Conservation (phyloP, 2,329 filamentous ascomycete genomes). For the Fusarium tuaranense region DNA sequence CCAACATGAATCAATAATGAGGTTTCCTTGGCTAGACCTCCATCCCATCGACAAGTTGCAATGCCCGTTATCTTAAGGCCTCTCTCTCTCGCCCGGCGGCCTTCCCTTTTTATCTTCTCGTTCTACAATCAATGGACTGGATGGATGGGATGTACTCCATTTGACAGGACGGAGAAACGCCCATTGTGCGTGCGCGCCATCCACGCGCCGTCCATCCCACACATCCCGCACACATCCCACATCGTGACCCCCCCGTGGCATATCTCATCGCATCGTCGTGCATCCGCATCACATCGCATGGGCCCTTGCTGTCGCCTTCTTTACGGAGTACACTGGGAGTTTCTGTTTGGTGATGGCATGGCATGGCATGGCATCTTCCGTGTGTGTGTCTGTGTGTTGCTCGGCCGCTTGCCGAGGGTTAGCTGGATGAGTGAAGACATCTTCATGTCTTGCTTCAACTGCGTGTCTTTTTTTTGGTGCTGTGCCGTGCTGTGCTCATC, state of each 20-base stretch:
- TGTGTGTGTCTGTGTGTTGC: conserved; percentile 6
- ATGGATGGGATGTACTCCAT: not conserved
- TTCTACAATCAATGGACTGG: not conserved
- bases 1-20: not conserved
- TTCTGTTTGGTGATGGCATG: conserved; percentile 3
- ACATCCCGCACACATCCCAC: conserved; percentile 26
- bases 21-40: not conserved
- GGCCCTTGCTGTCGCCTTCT: conserved; percentile 12
- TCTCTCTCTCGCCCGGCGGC: not conserved
- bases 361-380: not conserved
- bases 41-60: not conserved
- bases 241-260: conserved; percentile 24
- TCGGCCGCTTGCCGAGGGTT: not conserved
- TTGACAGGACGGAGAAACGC: not conserved
- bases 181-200: conserved; percentile 14
- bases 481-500: not conserved
- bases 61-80: not conserved
- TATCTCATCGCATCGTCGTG: conserved; percentile 31
- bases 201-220: conserved; percentile 15
- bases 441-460: not conserved
- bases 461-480: not conserved
- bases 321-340: not conserved
- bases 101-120: not conserved
- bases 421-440: not conserved
- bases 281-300: conserved; percentile 28